Percentiles rank a stretch among this genome's conserved stretches.
Evolutionary conservation across 2,329 filamentous ascomycete species (phyloP).

Genomic region (Decorospora gaudefroyi): DNA sequence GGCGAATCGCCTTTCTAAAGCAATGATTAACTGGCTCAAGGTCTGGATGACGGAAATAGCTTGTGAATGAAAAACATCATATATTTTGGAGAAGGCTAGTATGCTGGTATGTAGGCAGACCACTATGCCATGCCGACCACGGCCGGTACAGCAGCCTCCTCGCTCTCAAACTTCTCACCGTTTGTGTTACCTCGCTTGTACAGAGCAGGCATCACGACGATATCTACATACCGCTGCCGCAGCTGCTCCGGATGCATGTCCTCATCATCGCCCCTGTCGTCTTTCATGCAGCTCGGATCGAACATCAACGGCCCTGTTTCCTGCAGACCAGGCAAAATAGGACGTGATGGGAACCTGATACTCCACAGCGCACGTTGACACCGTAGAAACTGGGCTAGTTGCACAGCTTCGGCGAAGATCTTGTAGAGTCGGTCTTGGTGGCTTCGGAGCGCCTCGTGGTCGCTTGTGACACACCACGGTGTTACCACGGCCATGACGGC

Average conservation of each 20-base stretch:
- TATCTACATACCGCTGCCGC: constrained; percentile 6
- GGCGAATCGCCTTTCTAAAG: too few species aligned
- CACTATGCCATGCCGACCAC: constrained; percentile 1
- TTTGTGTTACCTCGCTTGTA: constrained; percentile 13
- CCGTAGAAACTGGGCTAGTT: constrained; percentile 9
- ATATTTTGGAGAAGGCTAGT: too few species aligned
- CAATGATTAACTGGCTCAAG: too few species aligned
- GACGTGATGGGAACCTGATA: constrained; percentile 6
- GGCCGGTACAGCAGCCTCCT: constrained; percentile 4
- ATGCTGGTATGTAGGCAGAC: too few species aligned
- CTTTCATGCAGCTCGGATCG: constrained; percentile 10
- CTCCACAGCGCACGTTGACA: constrained; percentile 17
- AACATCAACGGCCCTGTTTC: constrained; percentile 13
- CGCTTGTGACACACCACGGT: constrained; percentile 5
- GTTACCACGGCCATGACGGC: constrained; percentile 8
- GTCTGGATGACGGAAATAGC: too few species aligned
- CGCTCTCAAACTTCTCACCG: constrained; percentile 10
- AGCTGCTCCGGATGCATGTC: constrained; percentile 8
- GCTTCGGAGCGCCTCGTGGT: neutral
- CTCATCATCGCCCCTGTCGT: constrained; percentile 9
- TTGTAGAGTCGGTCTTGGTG: neutral
- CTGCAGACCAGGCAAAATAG: neutral
- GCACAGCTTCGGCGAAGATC: constrained; percentile 10
- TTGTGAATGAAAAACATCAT: too few species aligned
- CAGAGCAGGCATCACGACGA: constrained; percentile 12